Evolutionary conservation across 2,329 filamentous ascomycete genomes (phyloP).

Genomic region (Trichoderma pleuroti): DNA sequence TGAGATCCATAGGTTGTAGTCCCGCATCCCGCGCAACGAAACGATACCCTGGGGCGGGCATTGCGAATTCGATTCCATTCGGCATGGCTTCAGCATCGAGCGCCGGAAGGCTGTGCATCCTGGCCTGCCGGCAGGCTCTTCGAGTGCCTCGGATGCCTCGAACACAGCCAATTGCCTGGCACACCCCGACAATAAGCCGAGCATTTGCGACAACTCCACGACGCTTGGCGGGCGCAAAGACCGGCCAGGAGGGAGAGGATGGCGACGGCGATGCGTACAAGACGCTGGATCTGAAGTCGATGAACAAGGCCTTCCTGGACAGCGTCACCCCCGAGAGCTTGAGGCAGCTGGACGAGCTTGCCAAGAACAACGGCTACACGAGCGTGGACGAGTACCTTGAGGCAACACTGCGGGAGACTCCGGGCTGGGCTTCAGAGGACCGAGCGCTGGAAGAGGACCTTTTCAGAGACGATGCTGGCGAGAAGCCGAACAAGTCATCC

Average conservation of each 20-base stretch:
- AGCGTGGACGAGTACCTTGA: slow-evolving; percentile 34
- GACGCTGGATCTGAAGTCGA: slow-evolving; percentile 30
- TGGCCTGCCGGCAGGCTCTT: slow-evolving; percentile 33
- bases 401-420: slow-evolving; percentile 28
- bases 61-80: slow-evolving; percentile 25
- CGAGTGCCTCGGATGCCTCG: slow-evolving; percentile 26
- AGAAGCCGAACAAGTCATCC: slow-evolving; percentile 35
- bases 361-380: slow-evolving; percentile 34
- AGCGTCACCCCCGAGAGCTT: slow-evolving; percentile 32
- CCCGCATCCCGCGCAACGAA: slow-evolving; percentile 21
- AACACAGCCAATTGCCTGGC: slow-evolving; percentile 26
- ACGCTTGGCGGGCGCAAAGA: slow-evolving; percentile 27
- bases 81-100: slow-evolving; percentile 40
- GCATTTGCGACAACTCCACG: slow-evolving; percentile 33
- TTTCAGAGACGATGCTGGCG: slow-evolving; percentile 30
- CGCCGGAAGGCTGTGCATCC: slow-evolving; percentile 36
- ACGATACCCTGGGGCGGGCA: slow-evolving; percentile 4
- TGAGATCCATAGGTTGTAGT: slow-evolving; percentile 24
- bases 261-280: slow-evolving; percentile 24
- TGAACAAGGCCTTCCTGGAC: slow-evolving; percentile 32
- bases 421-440: slow-evolving; percentile 33
- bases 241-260: slow-evolving; percentile 26
- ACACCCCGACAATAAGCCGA: slow-evolving; percentile 25
- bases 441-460: slow-evolving; percentile 33
- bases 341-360: slow-evolving; percentile 35